Base-by-base conservation (phyloP, 441 rosid species). In the Breynia disticha region DNA sequence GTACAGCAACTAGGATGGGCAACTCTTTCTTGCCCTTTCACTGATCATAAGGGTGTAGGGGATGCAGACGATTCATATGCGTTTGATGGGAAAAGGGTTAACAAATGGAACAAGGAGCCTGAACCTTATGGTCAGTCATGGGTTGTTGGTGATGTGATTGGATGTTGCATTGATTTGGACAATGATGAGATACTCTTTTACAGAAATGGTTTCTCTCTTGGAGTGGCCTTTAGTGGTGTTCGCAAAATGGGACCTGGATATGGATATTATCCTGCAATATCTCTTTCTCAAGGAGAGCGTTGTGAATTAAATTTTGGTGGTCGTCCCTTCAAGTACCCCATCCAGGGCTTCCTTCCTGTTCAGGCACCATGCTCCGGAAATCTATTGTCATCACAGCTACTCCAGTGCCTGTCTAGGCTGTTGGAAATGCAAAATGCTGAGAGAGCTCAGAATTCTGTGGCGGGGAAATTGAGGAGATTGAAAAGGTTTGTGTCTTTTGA, bases 41-140 rank as follows among this genome's bases (percentile, higher is more conserved):
- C 93, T 38, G 95, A 93, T 45, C 95, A 76, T 72, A 76, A 82
- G 59, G 98, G 98, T 52, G 99, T 93, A 15, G 99, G 99, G 24
- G 97, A 93, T 80, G 90, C 90, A 35, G 96, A 89, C 63, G 95
- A 93, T 84, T 93, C 97, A 2, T 93, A 89, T 75, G 99, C 99
- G 50, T 93, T 79, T 68, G 99, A 93, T 78, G 99, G 99, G 56
- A 75, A 81, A 71, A 81, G 99, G 67, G 90, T 86, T 44, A 82
- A 79, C 59, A 93, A 93, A 68, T 89, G 99, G 97, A 93, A 80
- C 58, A 86, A 86, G 68, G 74, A 86, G 51, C 74, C 78, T 43
- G 78, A 83, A 56, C 75, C 79, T 39, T 93, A 93, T 63, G 99
- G 99, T 43, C 97, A 89, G 52, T 66, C 87, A 14, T 93, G 99